phyloP scores from a whole-genome alignment of 164 flowering plant species.

The Vitis labrusca region DNA sequence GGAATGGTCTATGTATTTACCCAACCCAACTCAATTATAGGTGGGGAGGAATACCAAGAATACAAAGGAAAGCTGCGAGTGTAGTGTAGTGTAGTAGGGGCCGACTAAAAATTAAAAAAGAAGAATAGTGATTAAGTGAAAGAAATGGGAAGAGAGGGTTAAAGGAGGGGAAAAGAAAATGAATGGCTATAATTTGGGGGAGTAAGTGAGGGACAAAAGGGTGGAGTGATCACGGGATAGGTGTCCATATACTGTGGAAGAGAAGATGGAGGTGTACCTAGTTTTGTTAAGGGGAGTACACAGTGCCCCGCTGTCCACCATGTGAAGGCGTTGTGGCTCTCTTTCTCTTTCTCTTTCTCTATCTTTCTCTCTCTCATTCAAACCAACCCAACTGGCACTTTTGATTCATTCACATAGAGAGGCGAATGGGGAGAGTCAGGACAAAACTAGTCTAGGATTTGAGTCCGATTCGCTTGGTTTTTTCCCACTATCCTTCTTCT shows the following conservation, averaged over 20 bases:
- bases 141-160: too few species aligned
- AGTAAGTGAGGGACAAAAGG: too few species aligned
- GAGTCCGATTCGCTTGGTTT: conserved; percentile 29
- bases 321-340: conserved; percentile 57
- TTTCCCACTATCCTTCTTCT: conserved; percentile 2
- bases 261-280: conserved; percentile 45
- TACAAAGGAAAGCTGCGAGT: background rate
- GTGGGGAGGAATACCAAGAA: background rate
- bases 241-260: conserved; percentile 28
- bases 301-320: conserved; percentile 74
- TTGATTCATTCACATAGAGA: conserved; percentile 19
- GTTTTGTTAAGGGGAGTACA: conserved; percentile 51
- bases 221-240: conserved; percentile 12
- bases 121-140: too few species aligned
- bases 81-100: background rate
- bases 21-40: background rate
- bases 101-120: too few species aligned
- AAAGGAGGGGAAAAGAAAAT: too few species aligned
- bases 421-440: conserved; percentile 19
- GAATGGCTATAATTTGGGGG: too few species aligned
- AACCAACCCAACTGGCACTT: conserved; percentile 34
- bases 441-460: conserved; percentile 51
- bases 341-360: conserved; percentile 26
- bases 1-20: too few species aligned
- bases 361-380: conserved; percentile 13